Evolutionary conservation across 2,329 filamentous ascomycete species (phyloP).

Genomic region (Colletotrichum chlorophyti): DNA sequence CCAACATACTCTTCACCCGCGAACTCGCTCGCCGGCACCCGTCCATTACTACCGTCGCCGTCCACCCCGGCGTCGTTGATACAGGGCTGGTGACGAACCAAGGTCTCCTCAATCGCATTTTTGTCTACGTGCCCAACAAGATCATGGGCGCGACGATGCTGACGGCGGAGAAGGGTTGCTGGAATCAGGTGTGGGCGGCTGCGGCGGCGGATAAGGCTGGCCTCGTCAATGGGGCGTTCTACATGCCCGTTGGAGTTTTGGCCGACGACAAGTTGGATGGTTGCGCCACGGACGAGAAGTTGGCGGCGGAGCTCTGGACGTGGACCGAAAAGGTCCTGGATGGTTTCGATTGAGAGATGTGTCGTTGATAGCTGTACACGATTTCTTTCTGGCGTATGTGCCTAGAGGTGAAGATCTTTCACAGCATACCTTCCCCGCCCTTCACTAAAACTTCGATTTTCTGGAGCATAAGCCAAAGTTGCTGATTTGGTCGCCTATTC

Average conservation of each 20-base stretch:
- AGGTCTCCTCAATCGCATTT: conserved; percentile 33
- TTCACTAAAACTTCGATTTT: no score
- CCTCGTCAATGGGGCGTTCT: conserved; percentile 32
- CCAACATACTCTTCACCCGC: conserved; percentile 39
- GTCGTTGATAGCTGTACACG: background rate
- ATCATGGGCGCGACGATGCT: conserved; percentile 29
- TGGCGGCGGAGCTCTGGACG: conserved; percentile 45
- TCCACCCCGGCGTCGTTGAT: conserved; percentile 38
- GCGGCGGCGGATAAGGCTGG: conserved; percentile 29
- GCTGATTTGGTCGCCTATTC: no score
- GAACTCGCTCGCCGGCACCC: conserved; percentile 38
- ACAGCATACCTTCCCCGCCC: no score
- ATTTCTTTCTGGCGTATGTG: no score
- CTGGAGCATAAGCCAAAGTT: no score
- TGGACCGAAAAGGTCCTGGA: conserved; percentile 41
- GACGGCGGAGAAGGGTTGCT: conserved; percentile 37
- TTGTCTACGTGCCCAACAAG: conserved; percentile 34
- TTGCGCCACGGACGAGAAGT: conserved; percentile 33
- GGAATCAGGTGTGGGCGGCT: conserved; percentile 41
- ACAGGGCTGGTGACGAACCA: conserved; percentile 36
- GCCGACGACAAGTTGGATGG: conserved; percentile 32
- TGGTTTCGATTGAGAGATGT: background rate
- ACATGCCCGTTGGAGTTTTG: conserved; percentile 37
- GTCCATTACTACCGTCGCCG: conserved; percentile 34
- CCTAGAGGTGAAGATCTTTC: no score